Conservation (phyloP, 2,329 filamentous ascomycete genomes). For the Colletotrichum tanaceti region DNA sequence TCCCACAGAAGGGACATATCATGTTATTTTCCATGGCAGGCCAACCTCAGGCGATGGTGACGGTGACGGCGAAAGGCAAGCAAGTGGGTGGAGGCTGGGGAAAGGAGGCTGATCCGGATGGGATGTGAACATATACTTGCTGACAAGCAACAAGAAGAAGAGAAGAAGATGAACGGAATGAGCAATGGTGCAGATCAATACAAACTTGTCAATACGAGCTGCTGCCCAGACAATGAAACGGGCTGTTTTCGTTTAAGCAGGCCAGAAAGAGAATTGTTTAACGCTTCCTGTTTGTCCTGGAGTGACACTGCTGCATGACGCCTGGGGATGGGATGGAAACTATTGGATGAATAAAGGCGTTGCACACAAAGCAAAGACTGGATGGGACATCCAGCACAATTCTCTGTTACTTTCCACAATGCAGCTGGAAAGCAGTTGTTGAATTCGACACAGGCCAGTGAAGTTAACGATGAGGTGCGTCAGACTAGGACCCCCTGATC, state of each 20-base stretch:
- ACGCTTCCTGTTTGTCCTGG: not conserved
- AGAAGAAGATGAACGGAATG: not conserved
- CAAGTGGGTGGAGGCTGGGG: not conserved
- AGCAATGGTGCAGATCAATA: not conserved
- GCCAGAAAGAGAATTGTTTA: not conserved
- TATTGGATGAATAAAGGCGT: not conserved
- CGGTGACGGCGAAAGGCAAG: not conserved
- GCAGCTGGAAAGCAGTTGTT: not conserved
- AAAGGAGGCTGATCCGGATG: not conserved
- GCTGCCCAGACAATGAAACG: not conserved
- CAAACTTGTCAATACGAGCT: not conserved
- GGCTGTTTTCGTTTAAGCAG: not conserved
- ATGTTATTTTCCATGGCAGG: slow-evolving; percentile 24
- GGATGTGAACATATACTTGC: not conserved
- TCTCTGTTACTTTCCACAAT: not conserved
- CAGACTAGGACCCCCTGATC: not conserved
- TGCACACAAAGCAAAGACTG: not conserved
- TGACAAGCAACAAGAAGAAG: not conserved
- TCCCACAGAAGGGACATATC: slow-evolving; percentile 53
- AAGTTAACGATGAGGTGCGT: slow-evolving; percentile 2
- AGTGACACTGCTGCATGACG: not conserved
- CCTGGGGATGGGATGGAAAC: not conserved
- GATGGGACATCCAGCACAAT: not conserved
- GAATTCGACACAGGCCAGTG: too few relatives aligned
- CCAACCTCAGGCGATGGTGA: not conserved